Evolutionary conservation across 768 basidiomycete genomes (phyloP).

Genomic region (Suillus fuscotomentosus): DNA sequence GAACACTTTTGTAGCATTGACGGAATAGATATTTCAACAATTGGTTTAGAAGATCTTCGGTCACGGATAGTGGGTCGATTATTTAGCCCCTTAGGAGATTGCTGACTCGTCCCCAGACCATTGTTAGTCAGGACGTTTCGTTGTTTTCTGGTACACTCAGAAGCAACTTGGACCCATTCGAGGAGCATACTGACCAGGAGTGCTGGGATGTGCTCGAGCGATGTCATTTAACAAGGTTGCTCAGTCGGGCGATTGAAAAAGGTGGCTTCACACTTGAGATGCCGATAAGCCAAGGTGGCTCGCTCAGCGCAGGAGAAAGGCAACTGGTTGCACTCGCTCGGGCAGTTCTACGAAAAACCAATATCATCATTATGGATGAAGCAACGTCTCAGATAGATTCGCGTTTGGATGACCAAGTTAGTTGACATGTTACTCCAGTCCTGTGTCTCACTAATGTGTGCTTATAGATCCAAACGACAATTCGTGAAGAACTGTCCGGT

Average conservation of each 20-base stretch:
- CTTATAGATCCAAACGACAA: slow-evolving; percentile 68
- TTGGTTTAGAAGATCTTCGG: slow-evolving; percentile 69
- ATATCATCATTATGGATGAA: slow-evolving; percentile 73
- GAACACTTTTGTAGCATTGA: slow-evolving; percentile 46
- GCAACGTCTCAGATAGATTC: slow-evolving; percentile 78
- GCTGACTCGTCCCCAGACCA: slow-evolving; percentile 4
- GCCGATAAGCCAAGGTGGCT: slow-evolving; percentile 58
- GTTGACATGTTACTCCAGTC: slow-evolving; percentile 2
- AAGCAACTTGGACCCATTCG: slow-evolving; percentile 72
- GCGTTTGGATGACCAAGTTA: slow-evolving; percentile 64
- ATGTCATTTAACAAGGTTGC: slow-evolving; percentile 54
- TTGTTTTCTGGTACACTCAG: slow-evolving; percentile 72
- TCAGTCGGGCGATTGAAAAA: slow-evolving; percentile 30
- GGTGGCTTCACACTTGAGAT: slow-evolving; percentile 47
- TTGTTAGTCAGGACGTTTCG: slow-evolving; percentile 69
- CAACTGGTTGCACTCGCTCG: slow-evolving; percentile 72
- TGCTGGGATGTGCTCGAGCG: slow-evolving; percentile 64
- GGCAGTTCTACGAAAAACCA: slow-evolving; percentile 63
- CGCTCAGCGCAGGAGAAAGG: slow-evolving; percentile 74
- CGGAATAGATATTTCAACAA: slow-evolving; percentile 62
- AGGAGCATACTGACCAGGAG: slow-evolving; percentile 54
- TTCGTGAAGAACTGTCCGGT: slow-evolving; percentile 67
- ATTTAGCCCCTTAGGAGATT: background rate
- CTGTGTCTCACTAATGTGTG: background rate
- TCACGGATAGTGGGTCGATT: slow-evolving; percentile 49